A percentile compares a stretch with the other conserved stretches of the same genome.
Conservation (phyloP, 106 monocot species). For the Chionographis japonica region DNA sequence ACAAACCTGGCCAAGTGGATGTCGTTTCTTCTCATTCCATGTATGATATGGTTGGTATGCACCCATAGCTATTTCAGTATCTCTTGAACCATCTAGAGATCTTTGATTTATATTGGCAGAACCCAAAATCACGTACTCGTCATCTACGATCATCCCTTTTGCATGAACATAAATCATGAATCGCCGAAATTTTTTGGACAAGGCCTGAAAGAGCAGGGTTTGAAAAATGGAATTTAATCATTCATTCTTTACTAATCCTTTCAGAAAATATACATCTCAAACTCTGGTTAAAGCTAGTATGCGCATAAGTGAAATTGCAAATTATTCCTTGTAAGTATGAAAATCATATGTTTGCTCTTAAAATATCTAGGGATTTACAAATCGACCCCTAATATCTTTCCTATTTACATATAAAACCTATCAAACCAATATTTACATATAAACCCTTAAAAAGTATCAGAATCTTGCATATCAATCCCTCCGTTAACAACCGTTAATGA, state of each 20-base stretch:
- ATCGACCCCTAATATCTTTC: no score
- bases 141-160: slow-evolving; percentile 23
- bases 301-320: no score
- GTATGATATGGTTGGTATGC: slow-evolving; percentile 19
- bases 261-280: no score
- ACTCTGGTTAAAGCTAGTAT: neutral
- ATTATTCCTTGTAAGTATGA: no score
- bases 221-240: neutral
- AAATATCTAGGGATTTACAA: no score
- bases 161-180: slow-evolving; percentile 29
- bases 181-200: slow-evolving; percentile 14
- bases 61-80: slow-evolving; percentile 25
- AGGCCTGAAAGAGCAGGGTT: neutral
- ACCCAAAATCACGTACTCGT: slow-evolving; percentile 20
- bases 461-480: no score
- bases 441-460: no score
- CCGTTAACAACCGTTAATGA: no score
- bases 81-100: slow-evolving; percentile 21
- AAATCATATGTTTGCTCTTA: no score
- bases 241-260: neutral
- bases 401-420: no score
- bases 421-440: no score
- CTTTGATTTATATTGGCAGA: slow-evolving; percentile 22
- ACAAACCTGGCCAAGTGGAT: slow-evolving; percentile 24
- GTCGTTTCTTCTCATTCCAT: slow-evolving; percentile 4